phyloP scores from a whole-genome alignment of 805 yeast genomes.

The Kluyveromyces aestuarii region DNA sequence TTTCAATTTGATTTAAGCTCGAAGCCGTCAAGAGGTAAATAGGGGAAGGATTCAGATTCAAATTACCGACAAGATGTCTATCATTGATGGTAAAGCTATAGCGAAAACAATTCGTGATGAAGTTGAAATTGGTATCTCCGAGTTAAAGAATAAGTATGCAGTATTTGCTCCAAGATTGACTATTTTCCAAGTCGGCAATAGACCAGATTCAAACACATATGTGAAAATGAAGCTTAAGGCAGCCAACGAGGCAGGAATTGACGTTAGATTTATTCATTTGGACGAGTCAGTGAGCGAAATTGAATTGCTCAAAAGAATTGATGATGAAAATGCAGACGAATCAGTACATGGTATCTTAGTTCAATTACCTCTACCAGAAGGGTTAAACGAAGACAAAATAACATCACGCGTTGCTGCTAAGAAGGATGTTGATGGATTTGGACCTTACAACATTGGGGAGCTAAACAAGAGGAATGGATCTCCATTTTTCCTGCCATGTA shows the following conservation, averaged over 20 bases:
- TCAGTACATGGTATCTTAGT: constrained; percentile 78
- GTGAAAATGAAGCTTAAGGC: constrained; percentile 89
- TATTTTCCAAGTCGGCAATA: constrained; percentile 80
- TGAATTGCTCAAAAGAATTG: constrained; percentile 50
- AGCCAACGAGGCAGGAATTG: constrained; percentile 72
- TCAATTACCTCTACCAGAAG: constrained; percentile 82
- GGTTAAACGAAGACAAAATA: constrained; percentile 66
- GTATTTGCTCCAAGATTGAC: constrained; percentile 68
- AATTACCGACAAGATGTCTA: constrained; percentile 6
- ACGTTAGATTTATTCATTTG: constrained; percentile 55
- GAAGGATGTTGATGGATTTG: constrained; percentile 96
- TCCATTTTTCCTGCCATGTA: constrained; percentile 84
- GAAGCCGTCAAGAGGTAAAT: neutral
- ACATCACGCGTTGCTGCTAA: constrained; percentile 74
- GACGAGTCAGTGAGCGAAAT: constrained; percentile 54
- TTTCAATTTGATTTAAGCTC: no score
- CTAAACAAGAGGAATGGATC: constrained; percentile 76
- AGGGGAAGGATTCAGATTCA: neutral
- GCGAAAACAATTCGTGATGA: constrained; percentile 43
- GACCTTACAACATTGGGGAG: constrained; percentile 82
- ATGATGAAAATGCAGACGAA: constrained; percentile 61
- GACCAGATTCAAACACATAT: constrained; percentile 88
- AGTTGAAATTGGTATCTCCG: constrained; percentile 42
- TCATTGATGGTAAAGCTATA: constrained; percentile 54
- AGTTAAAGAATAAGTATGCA: constrained; percentile 34